Base-by-base conservation (phyloP, 2,329 filamentous ascomycete species). In the Tolypocladium inflatum region DNA sequence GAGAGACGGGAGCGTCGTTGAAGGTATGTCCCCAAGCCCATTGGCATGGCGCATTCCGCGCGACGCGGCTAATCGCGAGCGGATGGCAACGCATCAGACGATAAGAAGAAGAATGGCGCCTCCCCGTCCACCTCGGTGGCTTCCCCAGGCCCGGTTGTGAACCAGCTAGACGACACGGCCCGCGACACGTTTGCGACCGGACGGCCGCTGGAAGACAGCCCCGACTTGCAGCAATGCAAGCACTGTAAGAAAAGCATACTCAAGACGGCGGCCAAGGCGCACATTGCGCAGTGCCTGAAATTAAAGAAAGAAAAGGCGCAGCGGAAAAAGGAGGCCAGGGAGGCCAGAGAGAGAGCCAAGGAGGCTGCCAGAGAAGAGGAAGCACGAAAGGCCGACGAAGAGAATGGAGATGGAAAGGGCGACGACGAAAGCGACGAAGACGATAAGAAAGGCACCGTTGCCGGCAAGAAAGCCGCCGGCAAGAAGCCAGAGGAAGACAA, bases 231-330 rank as follows among this genome's bases (percentile, higher is more conserved):
- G 55, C 81, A 88, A 64, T 99, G 93, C 80, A 97, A 94, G 71
- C 91, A 95, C 71, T 99, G 93, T 76, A 96, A 94, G 74, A 92
- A 95, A 66, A 89, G 89, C 55, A 83, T 96, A 15, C 78, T 94
- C 17, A 89, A 87, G 66, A 84, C 84, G 38, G 86, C 85, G 0
- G 88, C 90, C 2, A 87, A 87, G 59, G 83, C 84, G 21, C 93
- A 99, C 68, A 90, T 96, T 60, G 86, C 87, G 42, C 84, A 87
- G 52, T 99, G 93, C 67, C 76, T 97, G 58, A 88, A 87, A 64
- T 84, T 91, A 58, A 96, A 96, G 75, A 91, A 88, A 66, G 87
- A 90, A 70, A 90, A 90, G 74, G 87, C 87, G 1, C 85, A 88
- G 67, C 82, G 86, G 56, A 90, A 90, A 74, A 90, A 90, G 67